Evolutionary conservation across 331 rosid species (phyloP).

Genomic region (Malus hybrid): DNA sequence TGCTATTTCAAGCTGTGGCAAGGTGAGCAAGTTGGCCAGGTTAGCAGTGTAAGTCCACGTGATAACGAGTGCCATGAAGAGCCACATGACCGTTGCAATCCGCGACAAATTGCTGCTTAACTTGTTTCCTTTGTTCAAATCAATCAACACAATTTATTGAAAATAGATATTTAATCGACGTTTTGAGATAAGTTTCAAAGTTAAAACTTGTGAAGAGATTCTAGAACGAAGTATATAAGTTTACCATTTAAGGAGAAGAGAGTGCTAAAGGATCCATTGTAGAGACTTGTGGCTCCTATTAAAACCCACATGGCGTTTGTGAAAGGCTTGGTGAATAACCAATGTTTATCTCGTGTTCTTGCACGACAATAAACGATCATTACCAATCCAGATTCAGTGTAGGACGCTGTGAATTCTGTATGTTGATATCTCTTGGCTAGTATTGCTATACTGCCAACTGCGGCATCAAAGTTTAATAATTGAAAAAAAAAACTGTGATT

Average conservation of each 20-base stretch:
- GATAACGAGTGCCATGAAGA: slow-evolving; percentile 31
- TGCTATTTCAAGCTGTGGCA: slow-evolving; percentile 12
- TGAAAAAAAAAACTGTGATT: not conserved
- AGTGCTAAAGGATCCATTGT: slow-evolving; percentile 35
- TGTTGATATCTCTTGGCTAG: not conserved
- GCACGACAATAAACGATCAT: slow-evolving; percentile 33
- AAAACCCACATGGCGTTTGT: slow-evolving; percentile 37
- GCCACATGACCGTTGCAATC: slow-evolving; percentile 35
- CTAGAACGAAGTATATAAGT: not conserved
- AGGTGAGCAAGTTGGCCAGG: slow-evolving; percentile 38
- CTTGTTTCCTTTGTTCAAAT: slow-evolving; percentile 18
- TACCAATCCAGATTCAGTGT: slow-evolving; percentile 34
- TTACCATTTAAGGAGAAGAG: slow-evolving; percentile 30
- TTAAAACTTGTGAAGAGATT: not conserved
- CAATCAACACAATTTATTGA: not conserved
- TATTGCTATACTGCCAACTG: slow-evolving; percentile 18
- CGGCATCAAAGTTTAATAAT: slow-evolving; percentile 23
- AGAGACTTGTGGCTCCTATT: slow-evolving; percentile 14
- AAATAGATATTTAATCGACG: not conserved
- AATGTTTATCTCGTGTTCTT: slow-evolving; percentile 10
- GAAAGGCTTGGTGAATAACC: slow-evolving; percentile 39
- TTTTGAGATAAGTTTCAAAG: not conserved
- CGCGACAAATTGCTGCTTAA: slow-evolving; percentile 31
- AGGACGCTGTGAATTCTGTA: slow-evolving; percentile 6
- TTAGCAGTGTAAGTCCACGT: slow-evolving; percentile 40